A percentile compares a stretch with the other conserved stretches of the same genome.
These are phyloP conservation scores for Backusella westeae DNA, from an alignment of 192 early-diverging fungal species.

Conservation along the genomic window DNA sequence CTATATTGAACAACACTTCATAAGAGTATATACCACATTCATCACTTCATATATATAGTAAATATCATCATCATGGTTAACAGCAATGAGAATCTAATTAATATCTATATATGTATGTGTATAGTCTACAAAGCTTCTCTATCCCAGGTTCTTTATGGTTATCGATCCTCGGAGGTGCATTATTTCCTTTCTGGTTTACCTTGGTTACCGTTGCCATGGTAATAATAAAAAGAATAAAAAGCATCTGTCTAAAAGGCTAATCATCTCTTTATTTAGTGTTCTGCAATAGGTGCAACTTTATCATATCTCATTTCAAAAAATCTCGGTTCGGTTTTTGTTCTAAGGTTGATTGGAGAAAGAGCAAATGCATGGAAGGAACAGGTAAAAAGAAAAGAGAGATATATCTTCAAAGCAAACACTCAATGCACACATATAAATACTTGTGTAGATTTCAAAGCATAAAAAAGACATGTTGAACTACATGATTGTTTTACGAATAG, in stretches of 20 bases:
- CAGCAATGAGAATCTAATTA: neutral
- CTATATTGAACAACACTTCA: conserved; percentile 52
- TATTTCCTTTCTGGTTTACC: conserved; percentile 52
- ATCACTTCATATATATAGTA: conserved; percentile 56
- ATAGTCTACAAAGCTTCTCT: conserved; percentile 57
- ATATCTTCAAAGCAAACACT: neutral
- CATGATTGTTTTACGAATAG: conserved; percentile 53
- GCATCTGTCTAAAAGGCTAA: neutral
- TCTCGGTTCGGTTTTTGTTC: conserved; percentile 47
- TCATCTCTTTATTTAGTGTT: conserved; percentile 32
- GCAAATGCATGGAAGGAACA: conserved; percentile 48
- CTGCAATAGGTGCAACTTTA: conserved; percentile 52
- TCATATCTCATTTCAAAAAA: conserved; percentile 50
- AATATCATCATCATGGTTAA: conserved; percentile 13
- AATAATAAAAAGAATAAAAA: neutral
- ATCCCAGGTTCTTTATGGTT: conserved; percentile 65
- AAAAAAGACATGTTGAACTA: conserved; percentile 55
- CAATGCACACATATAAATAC: neutral
- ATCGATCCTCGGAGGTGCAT: conserved; percentile 56
- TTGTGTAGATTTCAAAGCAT: conserved; percentile 36
- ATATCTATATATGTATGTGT: neutral
- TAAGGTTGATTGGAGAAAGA: conserved; percentile 41
- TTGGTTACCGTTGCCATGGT: conserved; percentile 50
- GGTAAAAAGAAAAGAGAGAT: conserved; percentile 17
- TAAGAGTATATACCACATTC: conserved; percentile 46